Percentiles rank a stretch among this genome's conserved stretches.
phyloP scores from a whole-genome alignment of 208 protist genomes.

The Crithidia brevicula region DNA sequence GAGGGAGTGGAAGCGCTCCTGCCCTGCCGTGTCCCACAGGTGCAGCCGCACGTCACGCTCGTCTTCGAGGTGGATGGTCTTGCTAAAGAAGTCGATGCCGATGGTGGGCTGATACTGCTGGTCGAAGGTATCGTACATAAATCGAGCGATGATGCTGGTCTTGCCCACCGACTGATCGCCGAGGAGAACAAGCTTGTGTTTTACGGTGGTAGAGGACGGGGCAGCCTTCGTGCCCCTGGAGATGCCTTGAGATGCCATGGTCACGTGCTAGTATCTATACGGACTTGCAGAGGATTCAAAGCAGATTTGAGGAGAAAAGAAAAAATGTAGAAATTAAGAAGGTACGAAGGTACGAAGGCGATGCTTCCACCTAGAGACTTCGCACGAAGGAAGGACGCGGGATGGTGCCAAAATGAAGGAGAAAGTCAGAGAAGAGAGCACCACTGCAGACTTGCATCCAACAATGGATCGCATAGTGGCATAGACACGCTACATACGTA shows the following conservation, averaged over 20 bases:
- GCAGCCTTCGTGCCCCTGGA: background rate
- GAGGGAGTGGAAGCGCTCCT: conserved; percentile 95
- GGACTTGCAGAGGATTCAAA: no score
- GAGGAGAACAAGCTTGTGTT: conserved; percentile 98
- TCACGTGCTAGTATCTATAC: no score
- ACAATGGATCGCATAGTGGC: no score
- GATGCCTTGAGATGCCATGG: background rate
- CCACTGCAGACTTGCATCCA: no score
- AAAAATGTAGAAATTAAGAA: no score
- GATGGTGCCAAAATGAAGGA: no score
- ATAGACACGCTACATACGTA: no score
- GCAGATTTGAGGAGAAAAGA: no score
- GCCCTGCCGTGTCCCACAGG: conserved; percentile 89
- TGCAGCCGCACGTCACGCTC: conserved; percentile 87
- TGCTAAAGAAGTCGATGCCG: conserved; percentile 99
- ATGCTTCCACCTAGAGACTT: no score
- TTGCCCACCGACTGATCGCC: conserved; percentile 98
- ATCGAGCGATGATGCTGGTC: conserved; percentile 97
- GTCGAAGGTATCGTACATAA: conserved; percentile 98
- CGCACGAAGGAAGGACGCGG: no score
- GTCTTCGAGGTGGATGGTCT: conserved; percentile 98
- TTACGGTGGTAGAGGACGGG: conserved; percentile 42
- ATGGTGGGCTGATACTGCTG: conserved; percentile 96
- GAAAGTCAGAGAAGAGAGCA: no score
- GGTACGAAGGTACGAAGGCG: no score